Evolutionary conservation across 768 basidiomycete genomes (phyloP), one percentile per base, ranked within the genome.

Genomic region (Lentinula sp.): DNA sequence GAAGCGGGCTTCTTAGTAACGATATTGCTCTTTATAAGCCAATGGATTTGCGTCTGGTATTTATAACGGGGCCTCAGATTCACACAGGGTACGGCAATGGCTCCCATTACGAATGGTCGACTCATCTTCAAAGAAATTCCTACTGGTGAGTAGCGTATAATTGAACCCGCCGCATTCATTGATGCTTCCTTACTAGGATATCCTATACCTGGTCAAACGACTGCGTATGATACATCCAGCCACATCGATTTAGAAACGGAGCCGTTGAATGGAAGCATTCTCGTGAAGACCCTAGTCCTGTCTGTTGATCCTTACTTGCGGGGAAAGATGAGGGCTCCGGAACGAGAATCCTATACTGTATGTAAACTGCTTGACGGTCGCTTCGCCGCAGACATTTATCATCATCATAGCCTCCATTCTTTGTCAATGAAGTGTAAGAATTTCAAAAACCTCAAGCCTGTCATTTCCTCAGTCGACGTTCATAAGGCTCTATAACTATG

Each of bases 1-100:
- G 37, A 37, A 37, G 37, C 35, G 35, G 37, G 37, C 4, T 9
- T 39, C 37, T 39, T 39, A 39, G 37, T 39, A 39, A 39, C 37
- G 37, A 9, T 13, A 1, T 39, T 39, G 37, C 37, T 39, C 37
- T 39, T 39, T 39, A 39, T 39, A 4, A 39, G 37, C 37, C 13
- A 39, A 39, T 39, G 80, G 52, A 98, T 83, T 50, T 97, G 93
- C 16, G 13, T 39, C 8, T 5, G 37, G 37, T 39, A 39, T 39
- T 39, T 23, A 98, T 39, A 39, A 13, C 13, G 13, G 37, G 37
- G 13, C 13, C 37, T 39, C 37, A 9, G 9, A 28, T 39, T 39
- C 37, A 39, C 37, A 39, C 37, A 39, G 3, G 9, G 37, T 43
- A 16, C 42, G 42, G n/a, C 16, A 43, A 48, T 48, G 46, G 21